Evolutionary conservation across 2,329 filamentous ascomycete species (phyloP), one percentile per base, ranked within the genome.

Genomic region (Cercospora nicotianae): DNA sequence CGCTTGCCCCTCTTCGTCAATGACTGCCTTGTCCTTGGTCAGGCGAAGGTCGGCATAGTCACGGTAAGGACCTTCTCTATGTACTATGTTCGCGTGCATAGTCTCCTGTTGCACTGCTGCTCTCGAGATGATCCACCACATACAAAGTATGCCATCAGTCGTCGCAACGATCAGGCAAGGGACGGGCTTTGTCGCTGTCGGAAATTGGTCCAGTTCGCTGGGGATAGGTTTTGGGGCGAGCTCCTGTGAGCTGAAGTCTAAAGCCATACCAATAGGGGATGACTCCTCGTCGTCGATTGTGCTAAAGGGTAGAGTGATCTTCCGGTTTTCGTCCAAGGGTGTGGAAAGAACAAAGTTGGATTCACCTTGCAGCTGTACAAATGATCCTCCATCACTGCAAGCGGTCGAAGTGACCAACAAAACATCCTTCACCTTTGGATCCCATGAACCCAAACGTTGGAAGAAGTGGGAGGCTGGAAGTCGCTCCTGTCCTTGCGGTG

Each of bases 61-160:
- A 3, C 20, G 48, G 39, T 45, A 68, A 6, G 59, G 63, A 16
- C 64, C 64, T 26, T 63, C 20, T 33, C 61, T 60, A 30, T 68
- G 42, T 9, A 70, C 60, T 16, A 70, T 70, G 18, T 39, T 55
- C n/a, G 67, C 28, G 33, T 68, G 63, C 16, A 62, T 36, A 39
- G 31, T 68, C 30, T 66, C 89, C 73, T 90, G 84, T 67, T 90
- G 87, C 69, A 99, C 89, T 1, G 94, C 93, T 51, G 96, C 93
- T 39, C 91, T 88, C 80, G 97, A 97, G 20, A 98, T 87, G 53
- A 98, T 81, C 92, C 94, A 97, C 93, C 94, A 99, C 12, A 89
- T 86, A 57, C 88, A 89, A 16, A 99, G 83, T 9, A 96, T 82
- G 71, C 95, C 95, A 75, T 97, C 92, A 72, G 97, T 90, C 68